These are phyloP conservation scores for Solanum arcanum DNA, from an alignment of 257 asterid genomes.

Conservation along the genomic window DNA sequence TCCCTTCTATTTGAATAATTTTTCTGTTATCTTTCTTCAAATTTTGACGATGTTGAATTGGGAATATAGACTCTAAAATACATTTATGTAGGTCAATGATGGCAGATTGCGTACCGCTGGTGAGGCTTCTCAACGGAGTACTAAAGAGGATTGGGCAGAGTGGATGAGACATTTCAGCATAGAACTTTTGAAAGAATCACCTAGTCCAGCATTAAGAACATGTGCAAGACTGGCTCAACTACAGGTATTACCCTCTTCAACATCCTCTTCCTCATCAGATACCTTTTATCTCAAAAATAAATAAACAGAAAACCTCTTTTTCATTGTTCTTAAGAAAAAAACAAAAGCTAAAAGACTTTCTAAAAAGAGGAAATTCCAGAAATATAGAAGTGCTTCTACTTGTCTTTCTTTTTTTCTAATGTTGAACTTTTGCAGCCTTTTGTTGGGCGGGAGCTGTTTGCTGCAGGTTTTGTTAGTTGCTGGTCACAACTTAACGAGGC, in stretches of 20 bases:
- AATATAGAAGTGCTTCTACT: neutral
- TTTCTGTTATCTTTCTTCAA: neutral
- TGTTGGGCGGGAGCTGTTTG: constrained; percentile 97
- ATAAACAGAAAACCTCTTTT: neutral
- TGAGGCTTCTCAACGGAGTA: constrained; percentile 99
- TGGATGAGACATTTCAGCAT: constrained; percentile 99
- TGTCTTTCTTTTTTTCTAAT: constrained; percentile 7
- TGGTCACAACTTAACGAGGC: constrained; percentile 84
- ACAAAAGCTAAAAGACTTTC: neutral
- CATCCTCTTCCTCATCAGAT: neutral
- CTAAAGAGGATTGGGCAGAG: constrained; percentile 99
- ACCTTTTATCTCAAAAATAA: neutral
- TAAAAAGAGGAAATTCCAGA: neutral
- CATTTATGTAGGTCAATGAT: constrained; percentile 60
- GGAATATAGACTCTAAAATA: neutral
- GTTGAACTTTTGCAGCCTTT: constrained; percentile 58
- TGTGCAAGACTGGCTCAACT: constrained; percentile 96
- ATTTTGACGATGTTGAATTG: neutral
- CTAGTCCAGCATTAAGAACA: constrained; percentile 93
- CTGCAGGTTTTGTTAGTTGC: constrained; percentile 99
- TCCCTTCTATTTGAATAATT: neutral
- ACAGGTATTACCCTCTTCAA: constrained; percentile 40
- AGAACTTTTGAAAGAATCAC: constrained; percentile 94
- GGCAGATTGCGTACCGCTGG: constrained; percentile 85
- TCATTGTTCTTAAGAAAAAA: neutral